Percentiles rank a stretch among this genome's conserved stretches.
These are phyloP conservation scores for Globisporangium cederbergense DNA, from an alignment of 352 stramenopile genomes.

Conservation along the genomic window DNA sequence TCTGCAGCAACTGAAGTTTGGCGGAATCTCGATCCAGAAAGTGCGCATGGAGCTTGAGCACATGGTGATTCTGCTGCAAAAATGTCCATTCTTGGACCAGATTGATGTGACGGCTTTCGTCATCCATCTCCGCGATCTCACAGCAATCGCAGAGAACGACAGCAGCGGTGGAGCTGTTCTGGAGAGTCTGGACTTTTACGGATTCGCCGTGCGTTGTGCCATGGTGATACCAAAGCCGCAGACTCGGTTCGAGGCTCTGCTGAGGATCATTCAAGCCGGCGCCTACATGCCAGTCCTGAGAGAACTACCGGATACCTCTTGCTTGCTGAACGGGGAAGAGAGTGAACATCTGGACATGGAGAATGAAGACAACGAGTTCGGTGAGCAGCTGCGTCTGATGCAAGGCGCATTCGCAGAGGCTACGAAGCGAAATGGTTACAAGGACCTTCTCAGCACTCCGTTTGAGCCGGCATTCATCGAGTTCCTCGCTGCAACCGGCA, in stretches of 20 bases:
- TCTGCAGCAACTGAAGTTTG: conserved; percentile 21
- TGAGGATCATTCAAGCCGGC: conserved; percentile 39
- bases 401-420: conserved; percentile 40
- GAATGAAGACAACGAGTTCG: conserved; percentile 19
- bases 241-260: conserved; percentile 34
- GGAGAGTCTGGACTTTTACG: conserved; percentile 28
- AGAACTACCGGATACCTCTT: conserved; percentile 34
- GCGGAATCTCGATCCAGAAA: conserved; percentile 17
- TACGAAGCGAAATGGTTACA: conserved; percentile 24
- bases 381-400: conserved; percentile 35
- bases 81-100: conserved; percentile 55
- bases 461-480: conserved; percentile 48
- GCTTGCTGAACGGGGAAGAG: conserved; percentile 20
- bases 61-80: conserved; percentile 43
- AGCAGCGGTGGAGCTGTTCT: conserved; percentile 15
- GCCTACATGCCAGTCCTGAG: conserved; percentile 39
- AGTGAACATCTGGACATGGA: conserved; percentile 2
- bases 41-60: conserved; percentile 24
- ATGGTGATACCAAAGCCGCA: conserved; percentile 40
- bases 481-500: conserved; percentile 37
- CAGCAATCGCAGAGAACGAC: conserved; percentile 19
- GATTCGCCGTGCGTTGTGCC: conserved; percentile 43
- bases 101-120: conserved; percentile 52
- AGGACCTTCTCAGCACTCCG: conserved; percentile 25
- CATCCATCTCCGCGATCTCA: conserved; percentile 41